Base-by-base conservation (phyloP, 106 monocot genomes). In the Ottelia alismoides region DNA sequence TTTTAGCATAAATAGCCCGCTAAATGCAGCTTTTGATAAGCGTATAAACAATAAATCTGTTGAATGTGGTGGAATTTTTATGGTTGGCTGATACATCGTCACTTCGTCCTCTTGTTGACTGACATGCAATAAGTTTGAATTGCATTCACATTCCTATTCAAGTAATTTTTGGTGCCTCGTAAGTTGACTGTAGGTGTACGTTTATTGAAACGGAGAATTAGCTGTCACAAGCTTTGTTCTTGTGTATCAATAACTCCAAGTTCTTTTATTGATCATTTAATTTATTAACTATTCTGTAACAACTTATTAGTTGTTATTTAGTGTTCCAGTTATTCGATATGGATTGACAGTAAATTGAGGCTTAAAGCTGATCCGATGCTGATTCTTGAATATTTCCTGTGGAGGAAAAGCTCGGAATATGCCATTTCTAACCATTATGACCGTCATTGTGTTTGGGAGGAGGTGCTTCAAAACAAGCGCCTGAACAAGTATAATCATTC, bases 401-500 rank as follows among this genome's bases (percentile, higher is more conserved):
- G 87, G 93, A 46, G 87, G 40, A 75, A 57, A 27, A 65, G 61
- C 60, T 55, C 83, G 47, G 93, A 88, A 46, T 93, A 80, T 67
- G 87, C 93, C 28, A 93, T 93, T 53, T 77, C 93, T 47, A 81
- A 68, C 49, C 93, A 93, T 49, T 87, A 93, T 76, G 93, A 87
- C 67, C 76, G 87, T 10, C 83, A 61, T 27, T 87, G 87, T 70
- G 87, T 88, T 20, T 93, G 92, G 92, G 92, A 93, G 20, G 93
- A 94, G 62, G 88, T 84, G 30, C 48, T 80, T 43, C 93, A 94
- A 65, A 94, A 94, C 73, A 94, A 88, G 53, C 71, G 77, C 28
- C 60, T 94, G 60, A 94, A 94, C 44, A 94, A 94, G 68, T 94
- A 84, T 57, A 88, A 84, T 58, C 93, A 94, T 45, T 73, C 78